Evolutionary conservation across 106 monocot genomes (phyloP).

Genomic region (Apostasia ramifera): DNA sequence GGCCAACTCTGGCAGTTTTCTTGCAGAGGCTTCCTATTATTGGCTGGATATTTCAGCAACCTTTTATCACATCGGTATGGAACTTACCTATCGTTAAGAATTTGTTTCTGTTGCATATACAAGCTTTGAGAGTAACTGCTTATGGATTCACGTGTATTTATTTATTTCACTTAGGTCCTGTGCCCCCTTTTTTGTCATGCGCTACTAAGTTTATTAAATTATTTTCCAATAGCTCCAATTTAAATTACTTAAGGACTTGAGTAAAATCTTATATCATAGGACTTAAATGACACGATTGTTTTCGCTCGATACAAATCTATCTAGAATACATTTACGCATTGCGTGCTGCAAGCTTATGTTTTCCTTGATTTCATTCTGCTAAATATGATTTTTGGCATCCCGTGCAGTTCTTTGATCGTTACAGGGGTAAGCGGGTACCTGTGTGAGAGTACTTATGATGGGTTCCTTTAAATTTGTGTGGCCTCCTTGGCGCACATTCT

Average conservation of each 20-base stretch:
- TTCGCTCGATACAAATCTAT: too few species aligned
- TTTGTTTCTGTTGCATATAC: too few species aligned
- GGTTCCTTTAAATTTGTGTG: not conserved
- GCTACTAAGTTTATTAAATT: too few species aligned
- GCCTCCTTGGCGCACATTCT: not conserved
- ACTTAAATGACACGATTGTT: too few species aligned
- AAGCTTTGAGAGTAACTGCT: too few species aligned
- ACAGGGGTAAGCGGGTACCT: constrained; percentile 29
- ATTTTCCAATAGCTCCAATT: too few species aligned
- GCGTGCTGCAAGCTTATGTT: too few species aligned
- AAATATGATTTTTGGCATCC: not conserved
- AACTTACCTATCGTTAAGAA: not conserved
- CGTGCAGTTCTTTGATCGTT: constrained; percentile 29
- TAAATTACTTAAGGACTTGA: too few species aligned
- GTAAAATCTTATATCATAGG: too few species aligned
- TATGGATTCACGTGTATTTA: too few species aligned
- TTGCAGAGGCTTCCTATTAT: constrained; percentile 81
- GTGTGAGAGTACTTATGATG: constrained; percentile 9
- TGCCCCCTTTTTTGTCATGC: too few species aligned
- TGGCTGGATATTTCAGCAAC: constrained; percentile 83
- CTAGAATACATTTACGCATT: not conserved
- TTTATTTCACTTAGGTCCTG: too few species aligned
- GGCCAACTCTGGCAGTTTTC: constrained; percentile 87
- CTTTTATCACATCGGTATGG: constrained; percentile 73
- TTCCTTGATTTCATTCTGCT: not conserved